A percentile compares a stretch with the other conserved stretches of the same genome.
Conservation (phyloP, 108 stramenopile genomes). For the Pseudonitzschia multiseries region DNA sequence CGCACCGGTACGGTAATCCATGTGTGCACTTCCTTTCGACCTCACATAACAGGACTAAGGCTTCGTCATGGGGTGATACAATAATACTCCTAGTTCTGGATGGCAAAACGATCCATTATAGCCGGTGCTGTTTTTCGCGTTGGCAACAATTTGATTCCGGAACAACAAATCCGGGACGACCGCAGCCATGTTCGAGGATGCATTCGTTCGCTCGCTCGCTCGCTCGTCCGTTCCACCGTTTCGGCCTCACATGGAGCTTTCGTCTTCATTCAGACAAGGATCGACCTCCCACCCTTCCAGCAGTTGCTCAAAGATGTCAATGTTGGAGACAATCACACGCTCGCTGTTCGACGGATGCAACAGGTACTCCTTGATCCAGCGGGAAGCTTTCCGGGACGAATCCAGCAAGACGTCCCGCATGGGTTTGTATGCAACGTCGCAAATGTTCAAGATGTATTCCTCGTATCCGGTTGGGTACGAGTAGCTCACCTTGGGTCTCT, state of each 20-base stretch:
- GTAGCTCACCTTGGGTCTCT: slow-evolving; percentile 1
- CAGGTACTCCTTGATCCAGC: background rate
- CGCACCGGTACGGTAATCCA: too few relatives aligned
- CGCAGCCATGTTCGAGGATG: too few relatives aligned
- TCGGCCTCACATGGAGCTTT: background rate
- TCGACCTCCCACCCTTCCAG: slow-evolving; percentile 6
- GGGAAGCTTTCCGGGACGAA: background rate
- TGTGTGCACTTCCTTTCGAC: too few relatives aligned
- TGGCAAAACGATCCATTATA: too few relatives aligned
- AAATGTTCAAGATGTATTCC: slow-evolving; percentile 3
- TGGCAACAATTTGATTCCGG: too few relatives aligned
- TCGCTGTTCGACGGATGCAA: slow-evolving; percentile 1
- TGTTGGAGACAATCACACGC: slow-evolving; percentile 6
- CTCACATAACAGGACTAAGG: too few relatives aligned
- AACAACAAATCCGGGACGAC: too few relatives aligned
- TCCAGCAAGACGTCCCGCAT: background rate
- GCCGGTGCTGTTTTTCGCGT: too few relatives aligned
- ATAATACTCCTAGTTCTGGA: too few relatives aligned
- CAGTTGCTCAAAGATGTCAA: background rate
- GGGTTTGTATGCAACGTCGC: background rate
- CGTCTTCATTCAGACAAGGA: background rate
- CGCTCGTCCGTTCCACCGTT: too few relatives aligned
- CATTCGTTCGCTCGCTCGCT: too few relatives aligned
- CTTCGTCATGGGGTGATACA: too few relatives aligned
- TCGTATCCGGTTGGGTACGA: background rate